A percentile compares a stretch with the other conserved stretches of the same genome.
Evolutionary conservation across 176 grass and related monocot genomes (phyloP).

Genomic region (Lolium rigidum): DNA sequence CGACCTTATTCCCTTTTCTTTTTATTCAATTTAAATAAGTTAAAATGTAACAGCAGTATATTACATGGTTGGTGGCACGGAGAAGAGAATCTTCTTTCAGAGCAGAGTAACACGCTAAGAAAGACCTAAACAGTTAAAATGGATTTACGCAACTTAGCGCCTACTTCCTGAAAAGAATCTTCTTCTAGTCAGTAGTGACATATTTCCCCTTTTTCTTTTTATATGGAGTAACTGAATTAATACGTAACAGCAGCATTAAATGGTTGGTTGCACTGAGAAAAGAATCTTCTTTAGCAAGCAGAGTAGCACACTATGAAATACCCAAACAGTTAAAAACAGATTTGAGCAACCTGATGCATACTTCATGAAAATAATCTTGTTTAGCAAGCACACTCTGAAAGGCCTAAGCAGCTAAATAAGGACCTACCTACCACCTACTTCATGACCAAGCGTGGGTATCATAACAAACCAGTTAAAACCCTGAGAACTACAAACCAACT

Average conservation of each 20-base stretch:
- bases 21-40: not conserved
- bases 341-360: not conserved
- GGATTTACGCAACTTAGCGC: no score
- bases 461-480: not conserved
- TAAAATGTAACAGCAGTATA: slow-evolving; percentile 21
- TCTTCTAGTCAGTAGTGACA: no score
- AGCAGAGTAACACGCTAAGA: not conserved
- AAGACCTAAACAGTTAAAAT: no score
- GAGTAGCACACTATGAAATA: not conserved
- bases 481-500: not conserved
- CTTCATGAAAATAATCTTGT: not conserved
- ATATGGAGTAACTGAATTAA: not conserved
- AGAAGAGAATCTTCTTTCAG: not conserved
- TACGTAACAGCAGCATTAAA: not conserved
- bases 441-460: not conserved
- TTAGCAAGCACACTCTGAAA: not conserved
- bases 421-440: not conserved
- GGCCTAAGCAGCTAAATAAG: not conserved
- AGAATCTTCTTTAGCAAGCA: not conserved
- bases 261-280: not conserved
- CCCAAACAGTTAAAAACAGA: not conserved
- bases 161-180: no score
- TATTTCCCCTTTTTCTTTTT: no score
- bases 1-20: not conserved
- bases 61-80: not conserved